Conservation (phyloP, 1,284 basidiomycete species). For the Pseudomicrostroma phylloplanum region DNA sequence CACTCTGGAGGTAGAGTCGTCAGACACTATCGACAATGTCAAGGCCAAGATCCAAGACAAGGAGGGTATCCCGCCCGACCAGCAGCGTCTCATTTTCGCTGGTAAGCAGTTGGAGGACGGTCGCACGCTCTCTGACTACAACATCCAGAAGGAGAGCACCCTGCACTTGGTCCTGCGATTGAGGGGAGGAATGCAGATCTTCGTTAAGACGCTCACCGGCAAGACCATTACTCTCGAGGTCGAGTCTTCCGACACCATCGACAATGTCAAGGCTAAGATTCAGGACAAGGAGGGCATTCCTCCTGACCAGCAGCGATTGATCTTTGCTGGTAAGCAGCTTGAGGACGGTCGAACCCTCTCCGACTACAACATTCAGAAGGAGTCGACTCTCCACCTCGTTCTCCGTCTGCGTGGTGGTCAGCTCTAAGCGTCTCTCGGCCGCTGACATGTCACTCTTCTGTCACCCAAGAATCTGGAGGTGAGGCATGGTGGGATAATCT, state of each 20-base stretch:
- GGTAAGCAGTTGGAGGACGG: conserved; percentile 55
- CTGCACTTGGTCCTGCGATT: conserved; percentile 46
- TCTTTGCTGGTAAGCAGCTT: conserved; percentile 55
- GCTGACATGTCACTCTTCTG: background rate
- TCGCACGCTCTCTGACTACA: conserved; percentile 54
- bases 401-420: conserved; percentile 42
- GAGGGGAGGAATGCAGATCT: conserved; percentile 33
- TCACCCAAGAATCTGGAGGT: too few relatives aligned
- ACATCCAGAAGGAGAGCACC: conserved; percentile 50
- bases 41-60: conserved; percentile 54
- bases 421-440: background rate
- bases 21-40: conserved; percentile 61
- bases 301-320: conserved; percentile 54
- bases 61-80: conserved; percentile 52
- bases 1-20: conserved; percentile 49
- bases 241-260: conserved; percentile 57
- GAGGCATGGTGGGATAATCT: too few relatives aligned
- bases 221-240: conserved; percentile 54
- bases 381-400: conserved; percentile 43
- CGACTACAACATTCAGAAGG: conserved; percentile 53
- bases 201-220: conserved; percentile 21
- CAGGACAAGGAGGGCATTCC: conserved; percentile 51
- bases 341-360: conserved; percentile 54
- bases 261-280: conserved; percentile 58
- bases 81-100: conserved; percentile 55